phyloP scores from a whole-genome alignment of 257 asterid species.

The Verbascum thapsus region DNA sequence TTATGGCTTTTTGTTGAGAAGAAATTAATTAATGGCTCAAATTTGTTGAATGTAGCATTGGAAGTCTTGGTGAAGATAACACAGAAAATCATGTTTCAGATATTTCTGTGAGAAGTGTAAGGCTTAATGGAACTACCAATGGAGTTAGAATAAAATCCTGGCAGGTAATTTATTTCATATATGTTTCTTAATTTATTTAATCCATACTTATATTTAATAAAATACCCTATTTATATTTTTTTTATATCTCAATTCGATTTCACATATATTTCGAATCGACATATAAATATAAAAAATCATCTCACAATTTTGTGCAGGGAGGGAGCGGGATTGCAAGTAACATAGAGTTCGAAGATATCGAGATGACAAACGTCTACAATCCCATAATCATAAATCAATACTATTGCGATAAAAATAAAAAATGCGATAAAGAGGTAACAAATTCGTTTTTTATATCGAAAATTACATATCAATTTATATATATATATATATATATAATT shows the following conservation, averaged over 20 bases:
- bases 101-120: slow-evolving; percentile 58
- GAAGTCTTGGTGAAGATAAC: slow-evolving; percentile 84
- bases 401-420: slow-evolving; percentile 66
- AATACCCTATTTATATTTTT: too few relatives aligned
- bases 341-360: slow-evolving; percentile 61
- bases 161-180: slow-evolving; percentile 64
- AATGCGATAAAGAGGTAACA: slow-evolving; percentile 62
- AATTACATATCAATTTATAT: too few relatives aligned
- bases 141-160: slow-evolving; percentile 93
- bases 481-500: background rate
- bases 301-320: slow-evolving; percentile 53
- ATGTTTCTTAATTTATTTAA: too few relatives aligned
- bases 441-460: too few relatives aligned
- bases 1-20: background rate
- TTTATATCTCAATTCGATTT: too few relatives aligned
- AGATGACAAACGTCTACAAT: slow-evolving; percentile 67
- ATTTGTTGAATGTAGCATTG: slow-evolving; percentile 57
- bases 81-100: slow-evolving; percentile 61
- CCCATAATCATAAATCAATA: slow-evolving; percentile 86
- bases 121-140: slow-evolving; percentile 68
- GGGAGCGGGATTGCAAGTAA: slow-evolving; percentile 80
- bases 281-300: too few relatives aligned
- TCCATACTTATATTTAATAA: too few relatives aligned
- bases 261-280: too few relatives aligned
- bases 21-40: slow-evolving; percentile 4